A percentile compares a stretch with the other conserved stretches of the same genome.
These are phyloP conservation scores for Podochytrium sp. DNA, from an alignment of 192 early-diverging fungal species.

Conservation along the genomic window DNA sequence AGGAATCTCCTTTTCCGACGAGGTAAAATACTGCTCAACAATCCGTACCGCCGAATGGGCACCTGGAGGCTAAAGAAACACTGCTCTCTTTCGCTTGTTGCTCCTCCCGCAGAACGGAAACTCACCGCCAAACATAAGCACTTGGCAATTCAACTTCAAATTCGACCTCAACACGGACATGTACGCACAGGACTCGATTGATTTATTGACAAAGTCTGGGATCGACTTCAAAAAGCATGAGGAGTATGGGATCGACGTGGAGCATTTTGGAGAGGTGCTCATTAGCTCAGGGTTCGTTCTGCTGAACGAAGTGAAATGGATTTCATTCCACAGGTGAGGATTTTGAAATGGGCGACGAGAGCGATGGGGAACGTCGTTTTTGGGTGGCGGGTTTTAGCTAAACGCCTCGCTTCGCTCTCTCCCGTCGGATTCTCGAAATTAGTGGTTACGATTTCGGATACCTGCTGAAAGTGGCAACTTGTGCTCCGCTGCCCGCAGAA, in stretches of 20 bases:
- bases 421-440: no score
- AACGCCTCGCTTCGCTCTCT: no score
- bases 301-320: conserved; percentile 93
- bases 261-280: conserved; percentile 95
- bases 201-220: conserved; percentile 93
- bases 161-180: conserved; percentile 93
- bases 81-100: no score
- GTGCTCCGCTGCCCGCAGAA: conserved; percentile 86
- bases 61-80: no score
- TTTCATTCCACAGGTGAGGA: conserved; percentile 95
- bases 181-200: conserved; percentile 99
- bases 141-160: conserved; percentile 99
- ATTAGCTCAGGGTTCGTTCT: conserved; percentile 97
- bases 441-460: conserved; percentile 99
- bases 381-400: no score
- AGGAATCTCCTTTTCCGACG: conserved; percentile 92
- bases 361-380: no score
- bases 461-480: conserved; percentile 92
- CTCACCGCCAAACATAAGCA: conserved; percentile 80
- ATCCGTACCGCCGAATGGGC: no score
- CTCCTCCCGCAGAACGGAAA: conserved; percentile 80
- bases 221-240: conserved; percentile 98
- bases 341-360: no score
- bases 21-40: conserved; percentile 29
- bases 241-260: conserved; percentile 93